A percentile compares a stretch with the other conserved stretches of the same genome.
Evolutionary conservation across 1,284 basidiomycete species (phyloP).

Genomic region (Heterobasidion parviporum): DNA sequence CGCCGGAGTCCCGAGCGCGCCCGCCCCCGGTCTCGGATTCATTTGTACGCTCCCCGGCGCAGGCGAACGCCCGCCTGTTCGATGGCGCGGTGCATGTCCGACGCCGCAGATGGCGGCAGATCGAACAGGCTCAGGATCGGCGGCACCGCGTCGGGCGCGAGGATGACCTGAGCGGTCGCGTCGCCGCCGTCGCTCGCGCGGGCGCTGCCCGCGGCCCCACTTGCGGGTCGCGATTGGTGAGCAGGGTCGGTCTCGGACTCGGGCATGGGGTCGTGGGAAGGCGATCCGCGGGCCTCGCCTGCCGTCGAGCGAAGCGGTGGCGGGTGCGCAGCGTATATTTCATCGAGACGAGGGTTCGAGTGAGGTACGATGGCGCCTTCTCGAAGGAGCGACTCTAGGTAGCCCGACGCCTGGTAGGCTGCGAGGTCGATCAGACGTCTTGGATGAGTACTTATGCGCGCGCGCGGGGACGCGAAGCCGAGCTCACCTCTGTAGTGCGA

Average conservation of each 20-base stretch:
- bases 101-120: conserved; percentile 35
- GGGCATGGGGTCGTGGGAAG: not conserved
- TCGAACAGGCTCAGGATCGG: conserved; percentile 37
- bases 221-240: not conserved
- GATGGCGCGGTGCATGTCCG: conserved; percentile 55
- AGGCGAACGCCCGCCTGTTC: conserved; percentile 36
- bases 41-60: conserved; percentile 6
- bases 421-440: not conserved
- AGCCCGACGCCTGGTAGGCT: conserved; percentile 71
- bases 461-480: not conserved
- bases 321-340: conserved; percentile 39
- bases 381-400: conserved; percentile 52
- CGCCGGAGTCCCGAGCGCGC: not conserved
- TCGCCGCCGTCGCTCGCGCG: too few relatives aligned
- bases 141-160: conserved; percentile 48
- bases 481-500: conserved; percentile 65
- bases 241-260: not conserved
- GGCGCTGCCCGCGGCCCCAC: too few relatives aligned
- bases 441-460: not conserved
- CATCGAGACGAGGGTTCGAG: conserved; percentile 44
- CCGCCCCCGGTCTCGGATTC: not conserved
- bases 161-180: conserved; percentile 23
- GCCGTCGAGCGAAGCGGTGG: conserved; percentile 13
- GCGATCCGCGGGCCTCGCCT: not conserved
- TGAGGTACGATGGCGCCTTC: conserved; percentile 47